A percentile compares a stretch with the other conserved stretches of the same genome.
Evolutionary conservation across 176 grass and related monocot species (phyloP).

Genomic region (Alopecurus myosuroides): DNA sequence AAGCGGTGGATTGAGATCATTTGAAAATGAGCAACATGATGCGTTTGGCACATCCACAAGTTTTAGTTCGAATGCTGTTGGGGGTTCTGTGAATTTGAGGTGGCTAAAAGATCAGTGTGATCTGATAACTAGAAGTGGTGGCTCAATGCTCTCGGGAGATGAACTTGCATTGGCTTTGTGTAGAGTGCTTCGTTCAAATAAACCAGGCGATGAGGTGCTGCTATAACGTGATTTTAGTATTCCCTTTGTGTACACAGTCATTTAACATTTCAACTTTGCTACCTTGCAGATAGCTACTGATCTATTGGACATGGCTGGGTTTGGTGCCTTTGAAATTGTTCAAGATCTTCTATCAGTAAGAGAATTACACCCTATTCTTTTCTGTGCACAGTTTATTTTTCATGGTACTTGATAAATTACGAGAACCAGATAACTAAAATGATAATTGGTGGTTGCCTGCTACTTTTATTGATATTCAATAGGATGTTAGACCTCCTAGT

Average conservation of each 20-base stretch:
- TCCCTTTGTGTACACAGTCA: constrained; percentile 7
- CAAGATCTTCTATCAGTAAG: constrained; percentile 85
- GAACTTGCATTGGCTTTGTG: constrained; percentile 93
- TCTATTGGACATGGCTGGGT: constrained; percentile 86
- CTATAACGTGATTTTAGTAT: constrained; percentile 4
- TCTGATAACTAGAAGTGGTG: constrained; percentile 57
- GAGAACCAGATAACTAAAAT: not conserved
- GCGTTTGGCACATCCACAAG: constrained; percentile 14
- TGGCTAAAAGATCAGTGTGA: constrained; percentile 85
- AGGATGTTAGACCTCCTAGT: not conserved
- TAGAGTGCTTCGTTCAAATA: constrained; percentile 80
- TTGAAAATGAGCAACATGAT: constrained; percentile 39
- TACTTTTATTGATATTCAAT: not conserved
- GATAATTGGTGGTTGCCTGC: not conserved
- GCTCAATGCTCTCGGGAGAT: constrained; percentile 75
- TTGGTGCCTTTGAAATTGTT: constrained; percentile 84
- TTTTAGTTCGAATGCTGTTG: constrained; percentile 38
- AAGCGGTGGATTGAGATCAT: constrained; percentile 23
- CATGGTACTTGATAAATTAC: constrained; percentile 5
- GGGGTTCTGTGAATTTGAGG: constrained; percentile 58
- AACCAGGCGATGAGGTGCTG: constrained; percentile 80
- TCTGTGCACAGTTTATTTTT: constrained; percentile 6
- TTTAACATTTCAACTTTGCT: constrained; percentile 12
- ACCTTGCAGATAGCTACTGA: constrained; percentile 75
- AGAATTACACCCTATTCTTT: constrained; percentile 10